These are phyloP conservation scores for Lenzites betulinus DNA, from an alignment of 768 basidiomycete species.

Conservation along the genomic window DNA sequence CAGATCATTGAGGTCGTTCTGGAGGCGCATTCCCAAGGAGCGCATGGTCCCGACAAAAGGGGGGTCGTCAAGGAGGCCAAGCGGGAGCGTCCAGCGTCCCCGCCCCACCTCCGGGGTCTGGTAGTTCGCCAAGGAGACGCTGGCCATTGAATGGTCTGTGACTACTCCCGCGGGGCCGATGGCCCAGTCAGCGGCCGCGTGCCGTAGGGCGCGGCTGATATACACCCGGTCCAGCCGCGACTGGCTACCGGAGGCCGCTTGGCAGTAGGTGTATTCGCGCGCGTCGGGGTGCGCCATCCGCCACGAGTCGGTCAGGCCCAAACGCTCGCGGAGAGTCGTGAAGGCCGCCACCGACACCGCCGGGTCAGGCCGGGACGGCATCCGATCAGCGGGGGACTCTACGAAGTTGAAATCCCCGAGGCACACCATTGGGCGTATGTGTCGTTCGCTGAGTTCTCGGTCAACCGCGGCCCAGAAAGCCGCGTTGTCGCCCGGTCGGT, in stretches of 20 bases:
- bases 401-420: conserved; percentile 42
- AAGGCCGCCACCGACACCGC: background rate
- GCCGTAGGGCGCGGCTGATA: background rate
- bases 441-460: no score
- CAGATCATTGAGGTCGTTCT: no score
- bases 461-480: background rate
- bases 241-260: background rate
- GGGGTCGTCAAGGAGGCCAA: background rate
- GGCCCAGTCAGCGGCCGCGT: background rate
- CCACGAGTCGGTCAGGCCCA: background rate
- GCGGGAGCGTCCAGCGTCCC: conserved; percentile 7
- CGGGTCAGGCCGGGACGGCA: background rate
- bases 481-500: background rate
- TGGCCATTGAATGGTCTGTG: conserved; percentile 9
- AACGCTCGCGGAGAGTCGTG: no score
- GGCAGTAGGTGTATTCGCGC: background rate
- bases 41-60: background rate
- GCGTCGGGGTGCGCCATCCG: background rate
- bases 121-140: background rate
- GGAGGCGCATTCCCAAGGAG: no score
- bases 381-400: conserved; percentile 18
- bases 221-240: background rate
- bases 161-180: background rate
- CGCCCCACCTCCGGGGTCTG: conserved; percentile 4
- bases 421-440: background rate